These are phyloP conservation scores for Eucalyptus dawsonii DNA, from an alignment of 345 rosid genomes.

Conservation along the genomic window DNA sequence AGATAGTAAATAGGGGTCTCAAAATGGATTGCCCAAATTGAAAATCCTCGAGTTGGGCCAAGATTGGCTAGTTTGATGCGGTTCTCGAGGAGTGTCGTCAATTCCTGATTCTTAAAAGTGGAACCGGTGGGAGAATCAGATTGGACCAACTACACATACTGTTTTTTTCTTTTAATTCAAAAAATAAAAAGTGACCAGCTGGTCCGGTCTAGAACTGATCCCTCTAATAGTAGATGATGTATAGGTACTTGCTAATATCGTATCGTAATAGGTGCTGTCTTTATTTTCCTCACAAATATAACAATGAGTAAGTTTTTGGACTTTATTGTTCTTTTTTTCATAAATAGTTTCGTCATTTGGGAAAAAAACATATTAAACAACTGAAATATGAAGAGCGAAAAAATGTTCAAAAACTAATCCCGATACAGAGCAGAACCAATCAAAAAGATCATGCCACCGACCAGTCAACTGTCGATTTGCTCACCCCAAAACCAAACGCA, in stretches of 20 bases:
- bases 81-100: too few species aligned
- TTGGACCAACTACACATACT: too few species aligned
- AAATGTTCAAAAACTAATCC: not conserved
- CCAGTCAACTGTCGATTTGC: not conserved
- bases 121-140: too few species aligned
- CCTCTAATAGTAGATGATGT: fast-evolving
- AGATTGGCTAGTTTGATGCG: too few species aligned
- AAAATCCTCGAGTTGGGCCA: too few species aligned
- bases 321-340: not conserved
- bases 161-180: too few species aligned
- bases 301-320: not conserved
- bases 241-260: fast-evolving
- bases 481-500: fast-evolving
- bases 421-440: not conserved
- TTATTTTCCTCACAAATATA: not conserved
- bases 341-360: not conserved
- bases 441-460: not conserved
- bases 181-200: too few species aligned
- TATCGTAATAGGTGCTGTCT: not conserved
- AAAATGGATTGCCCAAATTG: fast-evolving
- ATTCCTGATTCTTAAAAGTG: too few species aligned
- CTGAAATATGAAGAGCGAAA: not conserved
- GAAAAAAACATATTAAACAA: too few species aligned
- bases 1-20: fast-evolving
- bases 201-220: fast-evolving